These are phyloP conservation scores for Leishmania major DNA, from an alignment of 208 protist genomes.

Conservation along the genomic window DNA sequence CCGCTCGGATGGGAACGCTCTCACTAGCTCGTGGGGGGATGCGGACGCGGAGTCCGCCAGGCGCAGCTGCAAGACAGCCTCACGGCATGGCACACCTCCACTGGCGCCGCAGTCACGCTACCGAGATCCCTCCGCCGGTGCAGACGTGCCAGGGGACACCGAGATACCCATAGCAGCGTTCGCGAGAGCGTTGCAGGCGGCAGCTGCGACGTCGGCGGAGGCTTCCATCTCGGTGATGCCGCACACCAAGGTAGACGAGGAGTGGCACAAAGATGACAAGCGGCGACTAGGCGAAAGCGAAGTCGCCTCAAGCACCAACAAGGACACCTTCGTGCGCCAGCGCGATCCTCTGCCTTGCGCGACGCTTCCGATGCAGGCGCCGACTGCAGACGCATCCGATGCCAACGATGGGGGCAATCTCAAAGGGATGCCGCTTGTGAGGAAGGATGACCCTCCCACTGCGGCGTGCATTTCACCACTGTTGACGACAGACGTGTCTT, in stretches of 20 bases:
- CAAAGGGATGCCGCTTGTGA: not conserved
- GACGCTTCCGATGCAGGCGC: not conserved
- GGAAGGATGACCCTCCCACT: not conserved
- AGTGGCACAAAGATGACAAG: not conserved
- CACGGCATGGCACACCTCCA: not conserved
- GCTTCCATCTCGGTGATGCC: not conserved
- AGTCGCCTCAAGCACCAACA: not conserved
- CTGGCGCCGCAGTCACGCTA: constrained; percentile 10
- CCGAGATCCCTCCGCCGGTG: not conserved
- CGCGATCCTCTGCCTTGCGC: not conserved
- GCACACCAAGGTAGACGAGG: too few relatives aligned
- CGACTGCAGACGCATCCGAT: not conserved
- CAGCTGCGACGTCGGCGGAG: not conserved
- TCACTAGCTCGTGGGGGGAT: not conserved
- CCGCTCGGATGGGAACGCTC: constrained; percentile 7
- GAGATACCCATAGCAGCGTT: not conserved
- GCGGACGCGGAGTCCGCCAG: not conserved
- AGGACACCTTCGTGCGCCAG: not conserved
- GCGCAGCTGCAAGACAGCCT: not conserved
- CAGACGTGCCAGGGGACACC: not conserved
- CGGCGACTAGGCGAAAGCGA: not conserved
- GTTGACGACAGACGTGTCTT: not conserved
- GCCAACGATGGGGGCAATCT: not conserved
- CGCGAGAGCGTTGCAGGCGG: not conserved
- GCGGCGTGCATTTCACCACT: not conserved